Evolutionary conservation across 306 rosid genomes (phyloP).

Genomic region (Casuarina cunninghamiana): DNA sequence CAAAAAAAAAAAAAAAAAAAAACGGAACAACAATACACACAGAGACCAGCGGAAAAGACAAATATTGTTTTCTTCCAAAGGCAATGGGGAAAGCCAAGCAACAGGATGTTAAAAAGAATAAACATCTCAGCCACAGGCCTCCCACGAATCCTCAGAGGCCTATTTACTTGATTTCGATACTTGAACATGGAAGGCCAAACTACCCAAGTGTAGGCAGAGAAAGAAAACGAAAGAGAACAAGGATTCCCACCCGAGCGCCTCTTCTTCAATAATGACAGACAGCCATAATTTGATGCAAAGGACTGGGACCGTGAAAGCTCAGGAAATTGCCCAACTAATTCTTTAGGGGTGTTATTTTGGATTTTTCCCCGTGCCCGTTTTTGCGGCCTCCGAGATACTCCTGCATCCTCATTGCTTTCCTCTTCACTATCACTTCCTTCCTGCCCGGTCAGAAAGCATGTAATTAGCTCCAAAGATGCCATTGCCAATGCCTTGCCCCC

Average conservation of each 20-base stretch:
- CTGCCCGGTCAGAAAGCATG: slow-evolving; percentile 46
- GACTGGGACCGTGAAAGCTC: slow-evolving; percentile 63
- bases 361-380: slow-evolving; percentile 59
- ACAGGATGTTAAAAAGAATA: background rate
- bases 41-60: background rate
- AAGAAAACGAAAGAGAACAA: slow-evolving; percentile 17
- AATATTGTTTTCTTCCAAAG: slow-evolving; percentile 8
- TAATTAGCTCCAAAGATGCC: slow-evolving; percentile 30
- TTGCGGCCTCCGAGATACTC: slow-evolving; percentile 52
- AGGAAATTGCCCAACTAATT: slow-evolving; percentile 53
- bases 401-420: slow-evolving; percentile 65
- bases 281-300: slow-evolving; percentile 65
- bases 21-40: too few species aligned
- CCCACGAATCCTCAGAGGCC: slow-evolving; percentile 5
- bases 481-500: slow-evolving; percentile 10
- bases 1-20: slow-evolving; percentile 9
- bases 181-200: slow-evolving; percentile 20
- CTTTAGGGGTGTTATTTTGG: slow-evolving; percentile 45
- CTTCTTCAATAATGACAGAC: slow-evolving; percentile 80
- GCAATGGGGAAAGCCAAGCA: background rate
- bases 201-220: slow-evolving; percentile 8
- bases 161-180: slow-evolving; percentile 18
- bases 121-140: background rate
- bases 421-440: slow-evolving; percentile 89
- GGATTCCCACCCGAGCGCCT: slow-evolving; percentile 69